A percentile compares a stretch with the other conserved stretches of the same genome.
These are phyloP conservation scores for Corynascus novoguineensis DNA, from an alignment of 495 filamentous ascomycete genomes.

Conservation along the genomic window DNA sequence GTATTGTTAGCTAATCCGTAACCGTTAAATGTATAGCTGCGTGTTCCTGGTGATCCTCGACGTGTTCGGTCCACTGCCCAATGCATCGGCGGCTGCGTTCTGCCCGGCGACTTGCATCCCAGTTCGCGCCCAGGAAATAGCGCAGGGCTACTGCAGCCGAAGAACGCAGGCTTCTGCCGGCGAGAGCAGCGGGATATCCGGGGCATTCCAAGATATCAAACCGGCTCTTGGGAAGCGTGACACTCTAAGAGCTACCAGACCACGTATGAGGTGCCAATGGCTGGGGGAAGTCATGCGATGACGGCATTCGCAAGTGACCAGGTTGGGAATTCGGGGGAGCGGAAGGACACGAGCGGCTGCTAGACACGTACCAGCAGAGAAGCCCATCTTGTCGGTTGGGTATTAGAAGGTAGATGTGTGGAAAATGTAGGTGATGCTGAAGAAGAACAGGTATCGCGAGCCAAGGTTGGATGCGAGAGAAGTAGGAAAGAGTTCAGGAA, in stretches of 20 bases:
- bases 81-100: not conserved
- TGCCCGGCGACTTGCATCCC: not conserved
- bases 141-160: conserved; percentile 23
- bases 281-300: not conserved
- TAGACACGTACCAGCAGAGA: conserved; percentile 37
- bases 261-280: conserved; percentile 17
- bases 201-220: conserved; percentile 1
- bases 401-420: conserved; percentile 3
- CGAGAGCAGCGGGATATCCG: not conserved
- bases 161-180: not conserved
- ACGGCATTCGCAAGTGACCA: not conserved
- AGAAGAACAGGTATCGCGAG: conserved; percentile 9
- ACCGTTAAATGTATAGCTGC: not conserved
- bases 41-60: not conserved
- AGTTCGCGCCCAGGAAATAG: conserved; percentile 31
- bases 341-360: conserved; percentile 1
- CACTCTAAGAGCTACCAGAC: not conserved
- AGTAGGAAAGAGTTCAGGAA: conserved; percentile 18
- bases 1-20: conserved; percentile 31
- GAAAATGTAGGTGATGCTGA: conserved; percentile 3
- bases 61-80: not conserved
- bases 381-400: conserved; percentile 39
- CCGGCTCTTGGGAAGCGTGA: not conserved
- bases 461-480: conserved; percentile 6
- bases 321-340: not conserved